Evolutionary conservation across 345 rosid genomes (phyloP), one percentile per base, ranked within the genome.

Genomic region (Citrus trifoliata): DNA sequence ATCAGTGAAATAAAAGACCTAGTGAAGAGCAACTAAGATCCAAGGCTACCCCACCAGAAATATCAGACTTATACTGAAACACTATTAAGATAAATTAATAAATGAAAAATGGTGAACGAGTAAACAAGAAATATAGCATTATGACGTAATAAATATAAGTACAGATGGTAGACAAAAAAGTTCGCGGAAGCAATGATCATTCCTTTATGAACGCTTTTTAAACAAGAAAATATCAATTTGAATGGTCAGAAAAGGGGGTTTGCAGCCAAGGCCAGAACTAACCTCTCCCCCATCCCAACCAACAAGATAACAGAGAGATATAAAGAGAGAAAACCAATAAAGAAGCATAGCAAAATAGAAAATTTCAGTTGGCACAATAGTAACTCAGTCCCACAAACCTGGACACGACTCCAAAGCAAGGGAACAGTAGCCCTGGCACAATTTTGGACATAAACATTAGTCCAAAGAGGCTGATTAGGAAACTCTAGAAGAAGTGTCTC

Each of bases 321-420:
- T 7, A 67, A 6, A 70, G 40, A 38, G 58, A 38, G 53, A 62
- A 18, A 35, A 73, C 27, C 14, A 32, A 18, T 10, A 42, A 4
- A 56, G 51, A 61, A 32, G 35, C 7, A 38, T n/a, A 37, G 5
- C 42, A 35, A 58, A 33, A 7, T 35, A 37, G 53, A 63, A 75
- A 10, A 46, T 56, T 56, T 28, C 60, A 19, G 60, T 33, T 46
- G 8, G 53, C 5, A 70, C 30, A 67, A 73, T 67, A 60, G 59
- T 27, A 55, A 46, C 32, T 61, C 63, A 82, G 63, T 10, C 63
- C 79, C 73, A 84, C 87, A 83, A 86, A 97, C 99, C 98, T 97
- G 99, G 75, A 94, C 99, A 81, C 99, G 98, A 77, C 99, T 97
- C 99, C 99, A 97, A 76, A 94, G 90, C 90, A 97, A 84, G 59